Evolutionary conservation across 495 filamentous ascomycete species (phyloP).

Genomic region (Penicillium flavigenum): DNA sequence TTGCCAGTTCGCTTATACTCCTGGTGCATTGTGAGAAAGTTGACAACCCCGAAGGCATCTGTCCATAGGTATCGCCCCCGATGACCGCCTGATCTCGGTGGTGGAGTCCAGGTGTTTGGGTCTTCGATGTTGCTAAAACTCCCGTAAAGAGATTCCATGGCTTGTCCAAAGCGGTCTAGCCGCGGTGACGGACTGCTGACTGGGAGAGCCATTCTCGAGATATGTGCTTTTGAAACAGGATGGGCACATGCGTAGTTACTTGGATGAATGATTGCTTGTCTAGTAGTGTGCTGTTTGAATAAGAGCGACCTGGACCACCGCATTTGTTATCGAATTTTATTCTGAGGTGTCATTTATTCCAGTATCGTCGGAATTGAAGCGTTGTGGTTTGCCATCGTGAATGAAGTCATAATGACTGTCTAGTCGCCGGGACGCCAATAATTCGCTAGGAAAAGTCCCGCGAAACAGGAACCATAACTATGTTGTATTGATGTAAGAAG

Average conservation of each 20-base stretch:
- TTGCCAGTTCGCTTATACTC: slow-evolving; percentile 28
- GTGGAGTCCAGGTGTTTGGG: slow-evolving; percentile 42
- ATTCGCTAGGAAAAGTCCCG: slow-evolving; percentile 12
- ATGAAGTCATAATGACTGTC: slow-evolving; percentile 39
- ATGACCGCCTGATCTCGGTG: slow-evolving; percentile 57
- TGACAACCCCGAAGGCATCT: slow-evolving; percentile 67
- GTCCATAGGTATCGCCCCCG: slow-evolving; percentile 69
- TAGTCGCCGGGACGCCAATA: slow-evolving; percentile 23
- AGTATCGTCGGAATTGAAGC: background rate
- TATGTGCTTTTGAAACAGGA: background rate
- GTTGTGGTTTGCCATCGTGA: slow-evolving; percentile 11
- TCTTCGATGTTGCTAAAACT: slow-evolving; percentile 32
- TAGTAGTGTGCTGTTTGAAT: background rate
- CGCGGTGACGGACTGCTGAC: slow-evolving; percentile 29
- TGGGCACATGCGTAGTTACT: background rate
- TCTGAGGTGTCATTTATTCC: background rate
- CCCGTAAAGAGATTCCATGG: slow-evolving; percentile 45
- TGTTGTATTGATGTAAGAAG: background rate
- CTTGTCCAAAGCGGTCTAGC: slow-evolving; percentile 37
- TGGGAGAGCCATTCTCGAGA: slow-evolving; percentile 27
- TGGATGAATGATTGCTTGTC: background rate
- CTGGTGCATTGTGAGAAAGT: slow-evolving; percentile 60
- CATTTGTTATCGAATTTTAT: slow-evolving; percentile 13
- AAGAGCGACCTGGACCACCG: background rate
- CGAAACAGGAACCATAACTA: background rate